Conservation (phyloP, 768 basidiomycete species). For the Tricholoma terreum region DNA sequence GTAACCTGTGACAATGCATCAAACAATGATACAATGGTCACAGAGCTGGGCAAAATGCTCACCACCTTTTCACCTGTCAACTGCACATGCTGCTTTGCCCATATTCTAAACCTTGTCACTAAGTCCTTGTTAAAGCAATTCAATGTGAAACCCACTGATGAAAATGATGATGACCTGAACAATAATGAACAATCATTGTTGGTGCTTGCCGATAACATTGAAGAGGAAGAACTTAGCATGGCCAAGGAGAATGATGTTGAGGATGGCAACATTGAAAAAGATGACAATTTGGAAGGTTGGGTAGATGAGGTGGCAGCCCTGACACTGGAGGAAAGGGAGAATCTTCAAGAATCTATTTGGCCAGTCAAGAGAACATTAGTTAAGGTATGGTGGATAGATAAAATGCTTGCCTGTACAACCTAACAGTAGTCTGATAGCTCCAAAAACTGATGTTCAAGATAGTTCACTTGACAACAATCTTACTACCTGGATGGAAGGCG, state of each 20-base stretch:
- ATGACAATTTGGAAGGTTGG: conserved; percentile 19
- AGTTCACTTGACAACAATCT: conserved; percentile 23
- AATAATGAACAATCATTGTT: conserved; percentile 1
- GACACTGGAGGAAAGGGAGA: conserved; percentile 8
- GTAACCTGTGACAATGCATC: not conserved
- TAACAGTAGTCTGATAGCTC: conserved; percentile 13
- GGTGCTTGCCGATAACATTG: not conserved
- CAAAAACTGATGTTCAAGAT: conserved; percentile 17
- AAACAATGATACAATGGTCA: not conserved
- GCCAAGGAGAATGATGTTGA: conserved; percentile 6
- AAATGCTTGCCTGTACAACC: not conserved
- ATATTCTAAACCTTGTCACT: not conserved
- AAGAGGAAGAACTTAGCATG: not conserved
- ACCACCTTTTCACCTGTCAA: conserved; percentile 26
- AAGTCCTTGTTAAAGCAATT: conserved; percentile 2
- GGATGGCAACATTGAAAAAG: conserved; percentile 12
- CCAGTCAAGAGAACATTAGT: conserved; percentile 26
- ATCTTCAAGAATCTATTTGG: conserved; percentile 14
- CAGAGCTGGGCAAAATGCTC: conserved; percentile 15
- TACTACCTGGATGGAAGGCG: conserved; percentile 17
- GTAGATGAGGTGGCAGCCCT: conserved; percentile 16
- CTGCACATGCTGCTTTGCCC: not conserved
- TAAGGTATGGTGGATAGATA: conserved; percentile 23
- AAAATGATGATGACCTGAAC: conserved; percentile 29
- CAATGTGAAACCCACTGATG: conserved; percentile 32